Evolutionary conservation across 1,139 yeast species (phyloP), one percentile per base, ranked within the genome.

Genomic region (Candida sp.): DNA sequence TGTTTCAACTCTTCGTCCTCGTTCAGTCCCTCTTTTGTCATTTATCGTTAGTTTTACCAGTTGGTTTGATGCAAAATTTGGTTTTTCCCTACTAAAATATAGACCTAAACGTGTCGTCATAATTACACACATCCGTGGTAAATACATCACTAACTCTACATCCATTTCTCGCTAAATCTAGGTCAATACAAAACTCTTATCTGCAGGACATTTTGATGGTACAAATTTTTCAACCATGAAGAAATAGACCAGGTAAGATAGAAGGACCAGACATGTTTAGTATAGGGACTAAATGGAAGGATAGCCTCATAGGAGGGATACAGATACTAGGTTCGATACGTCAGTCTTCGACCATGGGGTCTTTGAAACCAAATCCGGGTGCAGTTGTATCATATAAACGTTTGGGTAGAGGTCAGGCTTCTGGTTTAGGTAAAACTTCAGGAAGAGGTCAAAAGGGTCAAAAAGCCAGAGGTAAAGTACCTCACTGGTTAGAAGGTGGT

Each of bases 391-490:
- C 63, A 19, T 71, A 70, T 58, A 89, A 85, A 60, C 79, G 97
- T 64, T 75, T 93, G 29, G 99, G 99, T 64, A 83, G 99, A 71
- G 99, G 99, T 68, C 96, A 97, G 33, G 93, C 96, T 30, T 85
- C 96, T 38, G 96, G 96, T 12, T 72, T 74, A 53, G 95, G 99
- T 70, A 90, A 91, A 66, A 93, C 98, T 2, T 82, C 98, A 3
- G 96, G 97, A 41, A 80, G 99, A 63, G 99, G 99, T 73, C 97
- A 89, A 61, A 95, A 52, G 69, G 99, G 99, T 81, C 99, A 93
- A 64, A 91, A 91, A 69, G 97, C 98, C 11, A 81, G 98, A 68
- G 88, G 93, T 33, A 81, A 84, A 43, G 95, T 91, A 21, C 93
- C 91, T 46, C 81, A 86, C 49, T 89, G 96, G 93, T 88, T 91